Evolutionary conservation across 2,329 filamentous ascomycete species (phyloP).

Genomic region (Alternaria panax): DNA sequence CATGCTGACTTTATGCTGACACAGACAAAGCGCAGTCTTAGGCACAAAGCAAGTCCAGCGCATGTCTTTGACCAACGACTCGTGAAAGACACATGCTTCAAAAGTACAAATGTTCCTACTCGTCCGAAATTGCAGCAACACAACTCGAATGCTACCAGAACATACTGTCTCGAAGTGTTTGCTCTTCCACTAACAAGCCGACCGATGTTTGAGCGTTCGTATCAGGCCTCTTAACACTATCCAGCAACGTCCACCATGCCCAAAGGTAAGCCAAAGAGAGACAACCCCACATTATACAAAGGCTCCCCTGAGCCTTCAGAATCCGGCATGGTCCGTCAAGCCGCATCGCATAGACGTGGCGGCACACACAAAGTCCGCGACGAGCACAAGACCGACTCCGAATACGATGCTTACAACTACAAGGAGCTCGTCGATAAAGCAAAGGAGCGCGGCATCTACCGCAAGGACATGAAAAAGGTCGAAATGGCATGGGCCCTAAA

Average conservation of each 20-base stretch:
- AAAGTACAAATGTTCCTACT: background rate
- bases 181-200: background rate
- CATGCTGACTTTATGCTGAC: background rate
- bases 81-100: background rate
- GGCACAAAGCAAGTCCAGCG: background rate
- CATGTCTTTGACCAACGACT: constrained; percentile 1
- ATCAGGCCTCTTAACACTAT: background rate
- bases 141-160: background rate
- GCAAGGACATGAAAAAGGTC: constrained; percentile 43
- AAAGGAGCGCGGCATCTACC: constrained; percentile 30
- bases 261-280: constrained; percentile 22
- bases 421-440: constrained; percentile 29
- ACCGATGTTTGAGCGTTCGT: background rate
- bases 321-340: constrained; percentile 20
- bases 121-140: background rate
- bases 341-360: constrained; percentile 33
- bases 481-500: constrained; percentile 36
- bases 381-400: constrained; percentile 35
- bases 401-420: constrained; percentile 38
- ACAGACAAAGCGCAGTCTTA: constrained; percentile 11
- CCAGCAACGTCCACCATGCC: constrained; percentile 20
- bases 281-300: constrained; percentile 10
- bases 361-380: constrained; percentile 42
- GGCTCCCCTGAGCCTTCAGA: background rate
- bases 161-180: background rate